Evolutionary conservation across 352 stramenopile genomes (phyloP), one percentile per base, ranked within the genome.

Genomic region (Phytophthora megakarya): DNA sequence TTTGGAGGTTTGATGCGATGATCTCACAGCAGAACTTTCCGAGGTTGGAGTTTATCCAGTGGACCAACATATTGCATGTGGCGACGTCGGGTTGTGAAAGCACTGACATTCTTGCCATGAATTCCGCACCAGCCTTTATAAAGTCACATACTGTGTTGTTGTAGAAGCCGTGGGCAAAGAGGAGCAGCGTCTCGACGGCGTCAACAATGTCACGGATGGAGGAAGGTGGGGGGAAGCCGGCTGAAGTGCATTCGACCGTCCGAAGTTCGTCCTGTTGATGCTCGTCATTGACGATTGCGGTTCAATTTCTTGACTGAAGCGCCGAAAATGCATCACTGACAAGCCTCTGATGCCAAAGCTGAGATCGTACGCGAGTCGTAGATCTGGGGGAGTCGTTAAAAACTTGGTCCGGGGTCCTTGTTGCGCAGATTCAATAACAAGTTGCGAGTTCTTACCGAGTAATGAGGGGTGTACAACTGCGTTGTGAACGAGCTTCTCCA

Each of bases 371-470:
- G 42, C 30, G 2, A 32, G 12, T 12, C 42, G 53, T 6, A 62
- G 25, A 15, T 40, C 43, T 5, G 43, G 22, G 4, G 54, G 54
- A 15, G 42, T 26, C 11, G 43, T 32, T 4, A 54, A 13, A 40
- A 55, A 54, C 33, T 54, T 53, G 3, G 30, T 62, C 5, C 23
- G 30, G 0, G 22, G 7, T 15, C 32, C 32, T 40, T 62, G 54
- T 16, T 62, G 43, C 3, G 45, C 23, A 30, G 43, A 38, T 42
- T 62, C 54, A 1, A 62, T 6, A 23, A 62, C 22, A 32, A 43
- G 32, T 33, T 62, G 54, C 15, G 22, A 9, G 12, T 54, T 62
- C 43, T 62, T 62, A 62, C 43, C 54, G 18, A 12, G 8, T 16
- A 53, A 16, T 18, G 21, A 30, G 2, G 42, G 21, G 13, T 54